phyloP scores from a whole-genome alignment of 768 basidiomycete species.

The Pluteus cervinus region DNA sequence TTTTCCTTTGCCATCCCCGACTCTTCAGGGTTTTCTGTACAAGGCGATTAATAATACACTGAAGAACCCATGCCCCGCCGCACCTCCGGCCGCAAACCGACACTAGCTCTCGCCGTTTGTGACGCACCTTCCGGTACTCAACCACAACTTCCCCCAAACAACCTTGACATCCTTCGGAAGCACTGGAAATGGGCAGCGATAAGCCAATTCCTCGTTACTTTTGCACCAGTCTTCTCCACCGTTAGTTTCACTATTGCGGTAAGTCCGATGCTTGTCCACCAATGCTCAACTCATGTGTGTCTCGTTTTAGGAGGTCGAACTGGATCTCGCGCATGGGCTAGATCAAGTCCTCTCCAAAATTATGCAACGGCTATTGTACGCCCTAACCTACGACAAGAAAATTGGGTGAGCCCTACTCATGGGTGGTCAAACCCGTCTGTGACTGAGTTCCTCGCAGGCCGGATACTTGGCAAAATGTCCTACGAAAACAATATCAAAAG shows the following conservation, averaged over 20 bases:
- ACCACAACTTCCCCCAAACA: constrained; percentile 22
- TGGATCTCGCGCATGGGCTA: constrained; percentile 61
- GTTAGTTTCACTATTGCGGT: constrained; percentile 66
- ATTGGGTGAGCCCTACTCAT: too few relatives aligned
- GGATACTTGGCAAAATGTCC: constrained; percentile 72
- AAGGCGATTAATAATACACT: not conserved
- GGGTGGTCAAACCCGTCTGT: too few relatives aligned
- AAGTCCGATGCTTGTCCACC: constrained; percentile 15
- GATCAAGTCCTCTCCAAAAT: constrained; percentile 60
- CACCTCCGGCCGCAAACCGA: constrained; percentile 33
- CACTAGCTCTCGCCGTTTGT: constrained; percentile 22
- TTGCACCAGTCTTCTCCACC: constrained; percentile 66
- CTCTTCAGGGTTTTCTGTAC: not conserved
- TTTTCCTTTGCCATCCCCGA: constrained; percentile 6
- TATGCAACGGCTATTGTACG: constrained; percentile 68
- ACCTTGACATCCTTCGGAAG: constrained; percentile 54
- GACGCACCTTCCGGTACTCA: constrained; percentile 17
- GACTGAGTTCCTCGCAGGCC: constrained; percentile 25
- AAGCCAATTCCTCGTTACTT: constrained; percentile 86
- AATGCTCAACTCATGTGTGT: constrained; percentile 6
- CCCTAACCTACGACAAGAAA: constrained; percentile 77
- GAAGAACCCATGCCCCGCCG: constrained; percentile 49
- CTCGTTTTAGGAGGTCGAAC: constrained; percentile 62
- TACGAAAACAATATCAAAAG: constrained; percentile 73
- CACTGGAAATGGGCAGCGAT: constrained; percentile 94